phyloP scores from a whole-genome alignment of 2,329 filamentous ascomycete species.

The Fusarium irregulare region DNA sequence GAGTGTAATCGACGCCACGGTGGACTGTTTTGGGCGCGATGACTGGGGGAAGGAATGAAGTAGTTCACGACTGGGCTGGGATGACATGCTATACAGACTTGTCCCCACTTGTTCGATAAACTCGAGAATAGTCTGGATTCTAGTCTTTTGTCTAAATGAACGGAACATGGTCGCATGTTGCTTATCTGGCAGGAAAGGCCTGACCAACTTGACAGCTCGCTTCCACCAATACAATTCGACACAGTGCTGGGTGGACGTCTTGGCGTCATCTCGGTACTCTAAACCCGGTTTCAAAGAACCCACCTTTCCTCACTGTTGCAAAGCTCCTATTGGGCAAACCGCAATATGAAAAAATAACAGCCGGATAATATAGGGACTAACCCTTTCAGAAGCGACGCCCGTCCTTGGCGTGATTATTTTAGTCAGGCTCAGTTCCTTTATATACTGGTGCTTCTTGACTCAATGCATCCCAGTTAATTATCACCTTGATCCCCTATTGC shows the following conservation, averaged over 20 bases:
- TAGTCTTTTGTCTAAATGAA: background rate
- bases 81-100: background rate
- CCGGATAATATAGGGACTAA: background rate
- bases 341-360: background rate
- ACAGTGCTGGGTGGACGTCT: background rate
- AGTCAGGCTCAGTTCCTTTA: background rate
- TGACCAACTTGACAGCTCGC: background rate
- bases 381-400: rapidly evolving
- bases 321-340: background rate
- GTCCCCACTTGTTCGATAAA: background rate
- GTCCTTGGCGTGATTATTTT: background rate
- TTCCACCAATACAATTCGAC: background rate
- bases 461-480: background rate
- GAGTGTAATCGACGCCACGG: background rate
- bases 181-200: background rate
- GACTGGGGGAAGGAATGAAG: background rate
- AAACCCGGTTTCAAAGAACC: background rate
- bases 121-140: background rate
- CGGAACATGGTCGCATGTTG: background rate
- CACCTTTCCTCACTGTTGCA: background rate
- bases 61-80: background rate
- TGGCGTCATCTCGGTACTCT: background rate
- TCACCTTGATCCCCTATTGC: background rate
- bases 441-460: background rate
- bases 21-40: background rate